A percentile compares a stretch with the other conserved stretches of the same genome.
Evolutionary conservation across 805 yeast species (phyloP).

Genomic region (Wickerhamiella hasegawae): DNA sequence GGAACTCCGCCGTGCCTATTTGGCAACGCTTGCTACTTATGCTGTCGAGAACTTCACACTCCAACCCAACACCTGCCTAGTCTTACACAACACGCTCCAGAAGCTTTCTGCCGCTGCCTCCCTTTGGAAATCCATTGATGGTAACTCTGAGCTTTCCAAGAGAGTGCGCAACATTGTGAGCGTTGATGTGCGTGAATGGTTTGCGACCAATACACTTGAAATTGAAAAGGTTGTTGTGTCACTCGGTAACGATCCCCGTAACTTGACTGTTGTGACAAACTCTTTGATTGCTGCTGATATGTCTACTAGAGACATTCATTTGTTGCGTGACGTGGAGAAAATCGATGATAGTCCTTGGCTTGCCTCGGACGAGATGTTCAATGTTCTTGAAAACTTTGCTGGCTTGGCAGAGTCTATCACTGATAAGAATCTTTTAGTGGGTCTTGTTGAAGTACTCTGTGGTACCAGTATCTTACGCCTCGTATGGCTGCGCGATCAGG

Average conservation of each 20-base stretch:
- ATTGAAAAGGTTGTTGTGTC: neutral
- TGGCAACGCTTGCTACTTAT: slow-evolving; percentile 31
- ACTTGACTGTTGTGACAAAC: neutral
- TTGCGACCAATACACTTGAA: slow-evolving; percentile 2
- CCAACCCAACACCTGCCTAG: slow-evolving; percentile 19
- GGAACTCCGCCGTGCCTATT: slow-evolving; percentile 30
- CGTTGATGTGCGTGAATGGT: slow-evolving; percentile 7
- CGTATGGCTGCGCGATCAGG: slow-evolving; percentile 6
- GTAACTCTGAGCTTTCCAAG: neutral
- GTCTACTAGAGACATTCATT: neutral
- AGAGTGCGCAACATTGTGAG: slow-evolving; percentile 5
- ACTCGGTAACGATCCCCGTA: neutral
- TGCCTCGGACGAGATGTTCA: slow-evolving; percentile 11
- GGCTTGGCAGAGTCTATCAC: slow-evolving; percentile 9
- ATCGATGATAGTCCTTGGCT: slow-evolving; percentile 18
- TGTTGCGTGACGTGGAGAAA: slow-evolving; percentile 1
- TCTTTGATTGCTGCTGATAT: neutral
- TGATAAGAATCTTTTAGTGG: slow-evolving; percentile 19
- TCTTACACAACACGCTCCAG: slow-evolving; percentile 7
- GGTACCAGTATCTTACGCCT: slow-evolving; percentile 17
- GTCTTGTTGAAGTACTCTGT: slow-evolving; percentile 28
- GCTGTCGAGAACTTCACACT: slow-evolving; percentile 30
- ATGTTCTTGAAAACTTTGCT: slow-evolving; percentile 14
- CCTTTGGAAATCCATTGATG: slow-evolving; percentile 1
- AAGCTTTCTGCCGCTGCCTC: neutral